Base-by-base conservation (phyloP, 176 grass and related monocot genomes). In the Metroxylon sagu region DNA sequence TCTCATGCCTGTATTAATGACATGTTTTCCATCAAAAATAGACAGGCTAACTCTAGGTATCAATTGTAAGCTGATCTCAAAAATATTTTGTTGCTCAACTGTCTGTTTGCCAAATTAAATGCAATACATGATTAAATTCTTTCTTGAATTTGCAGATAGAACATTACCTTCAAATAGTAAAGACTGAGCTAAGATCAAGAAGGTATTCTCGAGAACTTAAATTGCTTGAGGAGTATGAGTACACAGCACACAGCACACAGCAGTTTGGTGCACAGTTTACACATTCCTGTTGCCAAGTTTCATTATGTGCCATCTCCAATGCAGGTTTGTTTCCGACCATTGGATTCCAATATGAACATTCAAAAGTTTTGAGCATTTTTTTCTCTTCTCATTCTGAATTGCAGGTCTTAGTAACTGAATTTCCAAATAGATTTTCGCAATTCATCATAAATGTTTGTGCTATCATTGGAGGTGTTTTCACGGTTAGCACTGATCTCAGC, bases 181-280 rank as follows among this genome's bases (percentile, higher is more conserved):
- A 98, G 64, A 92, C 84, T 4, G 87, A 92, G 54, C 58, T 98
- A 71, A 62, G 85, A 60, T 72, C 78, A 49, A 70, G 31, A 63
- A 92, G 73, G 58, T 69, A 50, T 60, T 81, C 79, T 2, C 77
- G 71, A 53, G 87, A 92, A 62, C 56, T 71, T 61, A 82, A 91
- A 79, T 67, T 98, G 49, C 81, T 98, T 14, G 93, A 89, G 61
- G 92, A 97, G 82, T 92, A 98, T 29, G 93, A 98, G 77, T 98
- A 98, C 79, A 98, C 93, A 69, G 76, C 93, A 98, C 79, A 98
- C 93, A 69, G 76, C 93, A n/a, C 93, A 98, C 64, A 92, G 84
- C 69, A 98, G 79, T 71, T 92, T 98, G 61, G 85, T 88, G 61
- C 84, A 92, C 70, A 98, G 93, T 80, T 71, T 90, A 48, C 67